phyloP scores from a whole-genome alignment of 148 eudicot species.

The Rhododendron kiyosumense region DNA sequence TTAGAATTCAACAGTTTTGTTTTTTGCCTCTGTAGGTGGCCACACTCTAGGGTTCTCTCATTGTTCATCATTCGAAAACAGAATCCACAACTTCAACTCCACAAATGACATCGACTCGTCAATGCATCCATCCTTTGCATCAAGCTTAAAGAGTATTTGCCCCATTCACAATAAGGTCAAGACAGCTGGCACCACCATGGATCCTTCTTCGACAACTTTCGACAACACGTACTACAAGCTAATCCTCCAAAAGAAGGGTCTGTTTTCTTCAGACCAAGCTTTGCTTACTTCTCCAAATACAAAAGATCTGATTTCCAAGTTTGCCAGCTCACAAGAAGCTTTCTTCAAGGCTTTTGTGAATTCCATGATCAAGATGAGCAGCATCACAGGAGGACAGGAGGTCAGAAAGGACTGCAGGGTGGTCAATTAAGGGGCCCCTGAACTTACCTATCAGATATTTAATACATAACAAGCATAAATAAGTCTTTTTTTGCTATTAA shows the following conservation, averaged over 20 bases:
- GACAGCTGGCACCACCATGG: conserved; percentile 51
- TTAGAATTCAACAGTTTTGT: background rate
- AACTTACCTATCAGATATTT: background rate
- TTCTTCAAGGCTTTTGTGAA: conserved; percentile 48
- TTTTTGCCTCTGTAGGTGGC: conserved; percentile 43
- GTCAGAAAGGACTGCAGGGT: conserved; percentile 54
- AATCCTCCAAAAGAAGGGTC: conserved; percentile 45
- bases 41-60: conserved; percentile 93
- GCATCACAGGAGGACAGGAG: conserved; percentile 68
- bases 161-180: conserved; percentile 31
- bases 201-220: conserved; percentile 50
- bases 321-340: conserved; percentile 39
- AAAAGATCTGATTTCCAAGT: conserved; percentile 41
- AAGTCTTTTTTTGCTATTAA: background rate
- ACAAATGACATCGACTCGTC: conserved; percentile 57
- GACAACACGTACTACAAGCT: conserved; percentile 70
- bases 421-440: conserved; percentile 30
- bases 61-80: conserved; percentile 72
- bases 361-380: conserved; percentile 83
- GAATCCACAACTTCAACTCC: conserved; percentile 58
- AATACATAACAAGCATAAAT: background rate
- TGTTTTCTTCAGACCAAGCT: conserved; percentile 69
- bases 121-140: conserved; percentile 48
- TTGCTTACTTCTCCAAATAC: conserved; percentile 38
- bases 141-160: conserved; percentile 37